Evolutionary conservation across 108 stramenopile species (phyloP), one percentile per base, ranked within the genome.

Genomic region (Epithemia pelagica): DNA sequence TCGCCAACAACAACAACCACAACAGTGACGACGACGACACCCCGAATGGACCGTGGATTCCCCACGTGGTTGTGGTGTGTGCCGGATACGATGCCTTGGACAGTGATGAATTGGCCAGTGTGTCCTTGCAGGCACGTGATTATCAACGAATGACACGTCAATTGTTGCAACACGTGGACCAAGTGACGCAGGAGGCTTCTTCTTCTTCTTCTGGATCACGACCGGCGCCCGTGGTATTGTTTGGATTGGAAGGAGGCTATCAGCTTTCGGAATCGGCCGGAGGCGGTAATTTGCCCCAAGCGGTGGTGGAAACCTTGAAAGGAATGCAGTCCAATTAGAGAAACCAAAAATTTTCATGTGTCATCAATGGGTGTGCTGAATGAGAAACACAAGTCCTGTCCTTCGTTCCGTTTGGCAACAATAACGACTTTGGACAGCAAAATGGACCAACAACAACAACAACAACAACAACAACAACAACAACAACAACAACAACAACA

Each of bases 201-300:
- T n/a, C n/a, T n/a, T n/a, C n/a, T n/a, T n/a, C n/a, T n/a, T n/a
- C n/a, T n/a, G n/a, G n/a, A n/a, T n/a, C n/a, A n/a, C n/a, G n/a
- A n/a, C n/a, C n/a, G n/a, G n/a, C n/a, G n/a, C 53, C 62, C 2
- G 29, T 66, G 10, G 25, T 56, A 28, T 57, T 77, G 1, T 52
- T 82, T 22, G 82, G 82, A 54, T 54, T 82, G 32, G 82, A 82
- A 69, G 82, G 82, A 29, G 82, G 82, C 0, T 82, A 82, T 61
- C 78, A 82, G 55, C 37, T 82, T 22, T 62, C 66, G n/a, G 37
- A 73, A n/a, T 56, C 28, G 22, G 71, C 74, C 19, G 74, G 65
- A 19, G 77, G 77, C 23, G 81, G 81, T 1, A 78, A 78, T 58
- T 59, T 82, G 27, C 54, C 53, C 0, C 68, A 82, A 58, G 81